Evolutionary conservation across 2,329 filamentous ascomycete genomes (phyloP).

Genomic region (Calonectria pauciramosa): DNA sequence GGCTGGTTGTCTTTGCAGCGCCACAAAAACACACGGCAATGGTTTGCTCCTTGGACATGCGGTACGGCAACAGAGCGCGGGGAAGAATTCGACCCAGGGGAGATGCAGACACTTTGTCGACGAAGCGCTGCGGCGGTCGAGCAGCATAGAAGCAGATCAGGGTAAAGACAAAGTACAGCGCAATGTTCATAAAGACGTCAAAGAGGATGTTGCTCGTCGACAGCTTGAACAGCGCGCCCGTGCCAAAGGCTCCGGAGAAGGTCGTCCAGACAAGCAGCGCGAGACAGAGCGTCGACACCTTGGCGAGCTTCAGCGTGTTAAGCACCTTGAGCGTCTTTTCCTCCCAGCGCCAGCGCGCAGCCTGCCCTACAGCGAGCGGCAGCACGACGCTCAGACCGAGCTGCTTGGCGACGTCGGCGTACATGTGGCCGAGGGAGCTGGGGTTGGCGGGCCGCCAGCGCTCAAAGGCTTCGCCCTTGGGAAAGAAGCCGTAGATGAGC

Average conservation of each 20-base stretch:
- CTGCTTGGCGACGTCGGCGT: slow-evolving; percentile 76
- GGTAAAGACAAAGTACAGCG: slow-evolving; percentile 73
- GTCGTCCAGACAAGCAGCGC: slow-evolving; percentile 71
- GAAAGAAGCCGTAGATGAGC: slow-evolving; percentile 73
- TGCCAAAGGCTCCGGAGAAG: slow-evolving; percentile 76
- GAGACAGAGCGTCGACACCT: slow-evolving; percentile 62
- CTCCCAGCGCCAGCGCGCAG: slow-evolving; percentile 64
- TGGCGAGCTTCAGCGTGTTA: slow-evolving; percentile 66
- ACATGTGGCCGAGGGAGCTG: slow-evolving; percentile 71
- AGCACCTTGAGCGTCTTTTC: slow-evolving; percentile 67
- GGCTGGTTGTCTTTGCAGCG: slow-evolving; percentile 78
- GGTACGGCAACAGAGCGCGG: slow-evolving; percentile 60
- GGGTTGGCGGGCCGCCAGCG: slow-evolving; percentile 67
- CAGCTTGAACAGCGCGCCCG: slow-evolving; percentile 70
- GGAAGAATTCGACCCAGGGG: slow-evolving; percentile 52
- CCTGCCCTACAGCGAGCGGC: slow-evolving; percentile 74
- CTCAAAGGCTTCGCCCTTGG: slow-evolving; percentile 65
- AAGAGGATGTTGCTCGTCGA: slow-evolving; percentile 74
- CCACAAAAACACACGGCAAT: slow-evolving; percentile 81
- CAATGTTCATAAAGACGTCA: slow-evolving; percentile 77
- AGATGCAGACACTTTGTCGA: slow-evolving; percentile 28
- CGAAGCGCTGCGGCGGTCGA: slow-evolving; percentile 55
- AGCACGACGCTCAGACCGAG: slow-evolving; percentile 76
- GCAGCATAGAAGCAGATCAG: slow-evolving; percentile 69
- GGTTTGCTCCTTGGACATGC: slow-evolving; percentile 71